phyloP scores from a whole-genome alignment of 2,329 filamentous ascomycete species.

The Diaporthe sp. region DNA sequence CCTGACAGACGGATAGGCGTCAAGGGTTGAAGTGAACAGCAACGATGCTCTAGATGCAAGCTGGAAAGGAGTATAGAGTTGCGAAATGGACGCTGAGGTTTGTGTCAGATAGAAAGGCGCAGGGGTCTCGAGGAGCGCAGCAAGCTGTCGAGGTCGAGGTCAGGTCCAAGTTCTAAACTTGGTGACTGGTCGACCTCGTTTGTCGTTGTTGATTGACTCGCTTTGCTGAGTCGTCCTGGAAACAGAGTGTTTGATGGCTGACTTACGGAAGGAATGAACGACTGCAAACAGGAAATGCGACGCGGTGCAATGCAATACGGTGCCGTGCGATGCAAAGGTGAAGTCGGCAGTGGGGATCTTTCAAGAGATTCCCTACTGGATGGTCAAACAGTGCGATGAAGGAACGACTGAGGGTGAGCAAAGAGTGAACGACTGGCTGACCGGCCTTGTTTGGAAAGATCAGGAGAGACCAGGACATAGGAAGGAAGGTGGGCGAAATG shows the following conservation, averaged over 20 bases:
- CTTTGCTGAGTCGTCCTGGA: neutral
- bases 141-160: neutral
- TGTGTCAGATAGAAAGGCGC: slow-evolving; percentile 26
- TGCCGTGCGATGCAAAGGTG: neutral
- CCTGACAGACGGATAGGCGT: neutral
- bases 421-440: slow-evolving; percentile 15
- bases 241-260: neutral
- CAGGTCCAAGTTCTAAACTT: slow-evolving; percentile 8
- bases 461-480: neutral
- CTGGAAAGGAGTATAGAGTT: neutral
- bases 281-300: slow-evolving; percentile 6
- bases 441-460: neutral
- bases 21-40: neutral
- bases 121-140: neutral
- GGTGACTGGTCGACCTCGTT: neutral
- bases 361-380: neutral
- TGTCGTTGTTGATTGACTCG: neutral
- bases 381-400: slow-evolving; percentile 25
- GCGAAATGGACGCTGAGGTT: neutral
- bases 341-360: slow-evolving; percentile 1
- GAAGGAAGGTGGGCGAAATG: slow-evolving; percentile 1
- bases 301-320: neutral
- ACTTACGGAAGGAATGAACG: slow-evolving; percentile 1
- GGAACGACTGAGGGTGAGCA: slow-evolving; percentile 34
- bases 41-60: neutral